Evolutionary conservation across 2,329 filamentous ascomycete genomes (phyloP).

Genomic region (Ceratocystis destructans): DNA sequence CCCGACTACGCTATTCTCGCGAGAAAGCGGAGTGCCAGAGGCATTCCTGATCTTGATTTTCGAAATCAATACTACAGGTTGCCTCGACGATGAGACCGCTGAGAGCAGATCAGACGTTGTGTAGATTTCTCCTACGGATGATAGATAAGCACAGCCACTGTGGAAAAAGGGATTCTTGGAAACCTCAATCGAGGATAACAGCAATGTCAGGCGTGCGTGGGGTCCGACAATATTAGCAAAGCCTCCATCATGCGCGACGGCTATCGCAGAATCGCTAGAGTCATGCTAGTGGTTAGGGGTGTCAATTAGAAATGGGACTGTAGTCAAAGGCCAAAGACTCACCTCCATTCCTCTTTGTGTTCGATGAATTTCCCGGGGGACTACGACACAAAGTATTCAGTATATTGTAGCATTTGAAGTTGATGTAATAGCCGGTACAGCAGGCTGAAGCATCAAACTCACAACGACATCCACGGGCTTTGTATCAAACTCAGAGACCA

Average conservation of each 20-base stretch:
- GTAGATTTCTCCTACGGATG: conserved; percentile 31
- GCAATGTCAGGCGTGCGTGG: conserved; percentile 28
- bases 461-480: conserved; percentile 3
- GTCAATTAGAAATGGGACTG: not conserved
- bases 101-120: conserved; percentile 33
- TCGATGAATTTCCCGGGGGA: not conserved
- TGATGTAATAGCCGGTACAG: not conserved
- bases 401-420: not conserved
- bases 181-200: conserved; percentile 30
- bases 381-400: not conserved
- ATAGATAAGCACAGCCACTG: conserved; percentile 32
- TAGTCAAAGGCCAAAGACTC: not conserved
- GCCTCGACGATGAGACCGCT: conserved; percentile 26
- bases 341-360: not conserved
- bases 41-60: conserved; percentile 25
- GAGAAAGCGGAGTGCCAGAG: conserved; percentile 20
- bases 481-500: not conserved
- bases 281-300: not conserved
- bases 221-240: conserved; percentile 28
- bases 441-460: not conserved
- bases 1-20: conserved; percentile 22
- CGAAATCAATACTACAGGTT: conserved; percentile 35
- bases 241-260: conserved; percentile 29
- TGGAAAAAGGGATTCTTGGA: conserved; percentile 35
- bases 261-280: conserved; percentile 22